phyloP scores from a whole-genome alignment of 2,329 filamentous ascomycete genomes.

The Xylogone sp. region DNA sequence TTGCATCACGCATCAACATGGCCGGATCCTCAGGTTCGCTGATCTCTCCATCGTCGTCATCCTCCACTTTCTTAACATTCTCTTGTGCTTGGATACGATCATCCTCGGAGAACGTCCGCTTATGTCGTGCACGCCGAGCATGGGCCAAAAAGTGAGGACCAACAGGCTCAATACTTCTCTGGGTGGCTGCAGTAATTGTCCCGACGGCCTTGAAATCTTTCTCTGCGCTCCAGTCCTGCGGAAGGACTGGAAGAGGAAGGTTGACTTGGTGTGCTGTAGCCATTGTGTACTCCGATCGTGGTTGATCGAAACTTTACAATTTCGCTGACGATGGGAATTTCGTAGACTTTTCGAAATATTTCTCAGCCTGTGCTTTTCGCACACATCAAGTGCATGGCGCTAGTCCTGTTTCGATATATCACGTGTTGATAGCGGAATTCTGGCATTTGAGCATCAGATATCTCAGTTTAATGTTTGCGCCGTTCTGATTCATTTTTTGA shows the following conservation, averaged over 20 bases:
- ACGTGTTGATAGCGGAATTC: background rate
- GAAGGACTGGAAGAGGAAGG: conserved; percentile 69
- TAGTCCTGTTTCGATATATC: background rate
- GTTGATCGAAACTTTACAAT: background rate
- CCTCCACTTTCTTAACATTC: conserved; percentile 92
- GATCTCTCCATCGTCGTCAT: conserved; percentile 84
- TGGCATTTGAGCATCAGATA: background rate
- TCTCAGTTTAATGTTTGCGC: background rate
- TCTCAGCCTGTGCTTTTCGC: background rate
- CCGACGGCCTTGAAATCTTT: conserved; percentile 89
- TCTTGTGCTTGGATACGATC: conserved; percentile 95
- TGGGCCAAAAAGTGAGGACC: conserved; percentile 97
- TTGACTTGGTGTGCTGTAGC: conserved; percentile 35
- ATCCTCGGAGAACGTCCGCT: conserved; percentile 97
- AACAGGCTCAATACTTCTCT: conserved; percentile 91
- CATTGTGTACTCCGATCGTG: conserved; percentile 12
- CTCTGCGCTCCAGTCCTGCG: conserved; percentile 77
- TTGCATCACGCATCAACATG: conserved; percentile 89
- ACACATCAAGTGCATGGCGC: background rate
- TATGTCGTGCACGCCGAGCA: conserved; percentile 90
- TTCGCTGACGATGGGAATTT: background rate
- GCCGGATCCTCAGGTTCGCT: conserved; percentile 91
- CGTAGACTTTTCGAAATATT: background rate
- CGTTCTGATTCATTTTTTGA: background rate
- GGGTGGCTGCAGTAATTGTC: conserved; percentile 69